Base-by-base conservation (phyloP, 2,329 filamentous ascomycete genomes). In the Cytospora chrysosperma region DNA sequence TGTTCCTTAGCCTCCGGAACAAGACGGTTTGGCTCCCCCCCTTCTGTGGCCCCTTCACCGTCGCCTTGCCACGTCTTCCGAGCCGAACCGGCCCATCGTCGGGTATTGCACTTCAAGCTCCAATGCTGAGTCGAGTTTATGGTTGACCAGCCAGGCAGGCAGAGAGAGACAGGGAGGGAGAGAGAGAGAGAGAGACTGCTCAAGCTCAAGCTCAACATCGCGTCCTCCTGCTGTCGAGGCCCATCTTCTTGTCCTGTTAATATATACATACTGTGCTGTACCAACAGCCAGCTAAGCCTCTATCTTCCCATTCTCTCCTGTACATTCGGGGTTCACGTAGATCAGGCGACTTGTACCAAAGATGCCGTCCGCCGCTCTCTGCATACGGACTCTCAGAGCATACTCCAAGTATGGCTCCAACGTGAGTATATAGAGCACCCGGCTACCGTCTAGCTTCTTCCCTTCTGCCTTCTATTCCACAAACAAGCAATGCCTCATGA, bases 381-480 rank as follows among this genome's bases (percentile, higher is more conserved):
- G 79, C 67, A 76, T 83, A 76, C 77, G 79, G 70, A 81, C 81
- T 58, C 72, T 85, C 63, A 76, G 81, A 71, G 82, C 82, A 32
- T 83, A 84, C 71, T 80, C 81, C 72, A 82, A 80, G 67, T 77
- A 84, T 75, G 81, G 81, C 69, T 74, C 78, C 54, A 85, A 85
- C 67, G 84, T 86, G 72, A 70, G 83, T 76, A 47, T 24, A 13
- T 24, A n/a, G n/a, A n/a, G n/a, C n/a, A 32, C 21, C 52, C 51
- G 9, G 17, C 34, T 28, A 12, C 28, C 15, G n/a, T n/a, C n/a
- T n/a, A n/a, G n/a, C n/a, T n/a, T n/a, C n/a, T n/a, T n/a, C n/a
- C n/a, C n/a, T n/a, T n/a, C n/a, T n/a, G n/a, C n/a, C n/a, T n/a
- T n/a, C n/a, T n/a, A n/a, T n/a, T n/a, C n/a, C n/a, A n/a, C n/a